Conservation (phyloP, 2,329 filamentous ascomycete species). For the Neurospora sp. region DNA sequence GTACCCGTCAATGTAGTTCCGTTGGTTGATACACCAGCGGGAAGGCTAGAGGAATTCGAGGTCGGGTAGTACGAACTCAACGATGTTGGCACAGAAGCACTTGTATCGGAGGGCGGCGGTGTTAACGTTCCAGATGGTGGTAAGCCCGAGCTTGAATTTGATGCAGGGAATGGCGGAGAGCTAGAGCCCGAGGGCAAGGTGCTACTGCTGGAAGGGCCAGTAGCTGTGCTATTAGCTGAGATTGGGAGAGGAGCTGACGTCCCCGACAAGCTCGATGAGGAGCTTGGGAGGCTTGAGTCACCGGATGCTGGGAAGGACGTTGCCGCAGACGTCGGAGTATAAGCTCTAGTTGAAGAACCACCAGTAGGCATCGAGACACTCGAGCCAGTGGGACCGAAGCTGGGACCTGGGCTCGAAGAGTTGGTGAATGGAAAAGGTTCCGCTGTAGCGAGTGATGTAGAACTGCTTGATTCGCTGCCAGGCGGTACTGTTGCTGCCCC, state of each 20-base stretch:
- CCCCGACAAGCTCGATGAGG: not conserved
- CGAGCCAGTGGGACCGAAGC: not conserved
- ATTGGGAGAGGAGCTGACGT: not conserved
- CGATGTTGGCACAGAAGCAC: not conserved
- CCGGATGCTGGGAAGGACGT: not conserved
- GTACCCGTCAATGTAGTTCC: not conserved
- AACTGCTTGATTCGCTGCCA: not conserved
- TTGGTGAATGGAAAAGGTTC: constrained; percentile 2
- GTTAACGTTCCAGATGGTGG: not conserved
- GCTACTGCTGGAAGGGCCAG: not conserved
- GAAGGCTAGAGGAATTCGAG: not conserved
- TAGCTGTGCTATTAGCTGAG: constrained; percentile 2
- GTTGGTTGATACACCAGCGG: not conserved
- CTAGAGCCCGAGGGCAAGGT: not conserved
- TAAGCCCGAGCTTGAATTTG: constrained; percentile 4
- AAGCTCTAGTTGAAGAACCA: not conserved
- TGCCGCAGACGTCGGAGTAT: not conserved
- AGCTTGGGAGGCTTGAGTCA: not conserved
- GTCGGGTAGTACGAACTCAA: not conserved
- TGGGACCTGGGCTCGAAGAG: not conserved
- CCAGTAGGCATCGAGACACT: not conserved
- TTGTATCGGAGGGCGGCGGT: not conserved
- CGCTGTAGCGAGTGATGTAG: not conserved
- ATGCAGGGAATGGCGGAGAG: constrained; percentile 7
- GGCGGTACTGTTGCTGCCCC: not conserved